Conservation (phyloP, 2,329 filamentous ascomycete species). For the Fusarium circinatum region DNA sequence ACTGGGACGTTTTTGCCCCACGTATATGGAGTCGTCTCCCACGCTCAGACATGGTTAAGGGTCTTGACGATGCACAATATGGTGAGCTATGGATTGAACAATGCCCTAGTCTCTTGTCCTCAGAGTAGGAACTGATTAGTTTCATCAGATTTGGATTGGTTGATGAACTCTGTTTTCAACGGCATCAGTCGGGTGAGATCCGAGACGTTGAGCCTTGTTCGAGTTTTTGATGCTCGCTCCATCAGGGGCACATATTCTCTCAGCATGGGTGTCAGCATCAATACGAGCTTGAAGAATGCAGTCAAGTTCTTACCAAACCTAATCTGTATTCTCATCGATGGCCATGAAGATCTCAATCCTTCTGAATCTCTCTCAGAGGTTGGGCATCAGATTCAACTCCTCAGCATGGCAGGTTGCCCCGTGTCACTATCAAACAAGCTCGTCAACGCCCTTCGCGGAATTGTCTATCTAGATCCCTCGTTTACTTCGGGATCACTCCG, state of each 20-base stretch:
- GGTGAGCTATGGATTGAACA: constrained; percentile 50
- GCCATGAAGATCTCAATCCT: constrained; percentile 57
- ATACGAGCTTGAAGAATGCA: constrained; percentile 53
- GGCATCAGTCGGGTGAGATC: constrained; percentile 50
- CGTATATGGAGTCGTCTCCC: constrained; percentile 64
- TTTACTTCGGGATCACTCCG: constrained; percentile 58
- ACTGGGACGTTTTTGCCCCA: constrained; percentile 61
- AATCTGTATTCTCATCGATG: constrained; percentile 60
- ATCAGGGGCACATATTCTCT: constrained; percentile 54
- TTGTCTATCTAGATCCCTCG: constrained; percentile 66
- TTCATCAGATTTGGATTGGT: constrained; percentile 60
- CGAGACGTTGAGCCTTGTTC: constrained; percentile 56
- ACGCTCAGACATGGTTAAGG: constrained; percentile 50
- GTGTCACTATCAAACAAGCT: constrained; percentile 54
- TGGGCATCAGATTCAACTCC: constrained; percentile 42
- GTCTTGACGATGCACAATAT: constrained; percentile 57
- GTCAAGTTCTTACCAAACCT: constrained; percentile 56
- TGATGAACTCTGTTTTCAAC: constrained; percentile 57
- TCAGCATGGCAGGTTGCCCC: constrained; percentile 58
- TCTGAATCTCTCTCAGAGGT: constrained; percentile 46
- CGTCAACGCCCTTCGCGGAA: constrained; percentile 51
- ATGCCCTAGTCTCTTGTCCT: not conserved
- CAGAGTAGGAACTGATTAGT: not conserved
- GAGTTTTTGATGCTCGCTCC: constrained; percentile 60
- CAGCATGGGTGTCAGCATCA: constrained; percentile 48